Percentiles rank a stretch among this genome's conserved stretches.
phyloP scores from a whole-genome alignment of 2,329 filamentous ascomycete genomes.

The Fusarium virguliforme region DNA sequence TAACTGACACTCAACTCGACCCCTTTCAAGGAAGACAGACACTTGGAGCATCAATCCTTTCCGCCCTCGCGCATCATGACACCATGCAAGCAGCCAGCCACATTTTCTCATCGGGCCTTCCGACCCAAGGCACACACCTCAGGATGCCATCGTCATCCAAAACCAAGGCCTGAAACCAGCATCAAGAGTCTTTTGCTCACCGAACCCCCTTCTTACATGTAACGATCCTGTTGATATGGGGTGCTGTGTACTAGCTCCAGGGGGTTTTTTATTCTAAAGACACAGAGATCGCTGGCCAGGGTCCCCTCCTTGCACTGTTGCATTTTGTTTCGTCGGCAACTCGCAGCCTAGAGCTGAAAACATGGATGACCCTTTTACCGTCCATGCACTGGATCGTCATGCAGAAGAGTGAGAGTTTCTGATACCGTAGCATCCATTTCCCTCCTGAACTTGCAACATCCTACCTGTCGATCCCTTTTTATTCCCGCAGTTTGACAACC shows the following conservation, averaged over 20 bases:
- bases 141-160: constrained; percentile 3
- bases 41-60: background rate
- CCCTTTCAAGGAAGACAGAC: background rate
- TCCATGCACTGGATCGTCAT: constrained; percentile 1
- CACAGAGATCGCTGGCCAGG: constrained; percentile 18
- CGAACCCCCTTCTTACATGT: background rate
- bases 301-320: background rate
- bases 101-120: constrained; percentile 10
- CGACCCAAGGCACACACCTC: constrained; percentile 2
- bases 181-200: constrained; percentile 30
- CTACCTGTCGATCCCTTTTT: constrained; percentile 14
- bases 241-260: background rate
- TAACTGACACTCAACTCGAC: background rate
- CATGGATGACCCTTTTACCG: constrained; percentile 12
- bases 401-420: background rate
- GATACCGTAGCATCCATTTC: background rate
- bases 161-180: constrained; percentile 35
- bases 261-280: background rate
- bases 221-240: background rate
- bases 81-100: constrained; percentile 22
- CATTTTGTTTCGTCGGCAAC: constrained; percentile 12
- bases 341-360: constrained; percentile 2
- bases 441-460: background rate
- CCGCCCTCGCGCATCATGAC: constrained; percentile 3
- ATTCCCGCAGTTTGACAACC: constrained; percentile 25